These are phyloP conservation scores for Saccharomycopsis sp. DNA, from an alignment of 805 yeast species.

Conservation along the genomic window DNA sequence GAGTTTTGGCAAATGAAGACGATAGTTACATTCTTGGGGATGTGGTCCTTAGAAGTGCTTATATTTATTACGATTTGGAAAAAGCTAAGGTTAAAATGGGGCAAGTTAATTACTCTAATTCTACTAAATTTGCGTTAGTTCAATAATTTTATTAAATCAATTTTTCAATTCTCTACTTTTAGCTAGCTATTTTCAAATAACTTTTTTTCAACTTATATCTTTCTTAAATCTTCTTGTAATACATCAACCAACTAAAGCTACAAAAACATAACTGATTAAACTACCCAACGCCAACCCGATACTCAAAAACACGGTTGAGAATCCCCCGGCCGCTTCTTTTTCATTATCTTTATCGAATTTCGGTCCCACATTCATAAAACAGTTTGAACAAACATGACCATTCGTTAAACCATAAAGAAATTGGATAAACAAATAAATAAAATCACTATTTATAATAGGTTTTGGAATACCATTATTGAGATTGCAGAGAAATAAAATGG, in stretches of 20 bases:
- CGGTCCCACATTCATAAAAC: constrained; percentile 66
- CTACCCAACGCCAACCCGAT: constrained; percentile 76
- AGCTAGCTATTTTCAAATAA: too few relatives aligned
- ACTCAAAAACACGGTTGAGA: constrained; percentile 71
- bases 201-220: too few relatives aligned
- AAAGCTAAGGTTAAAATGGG: constrained; percentile 33
- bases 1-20: constrained; percentile 23
- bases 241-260: constrained; percentile 20
- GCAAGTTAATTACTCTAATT: constrained; percentile 30
- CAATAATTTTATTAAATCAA: too few relatives aligned
- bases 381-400: constrained; percentile 74
- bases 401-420: constrained; percentile 76
- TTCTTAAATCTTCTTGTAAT: too few relatives aligned
- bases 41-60: constrained; percentile 39
- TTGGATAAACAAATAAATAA: constrained; percentile 59
- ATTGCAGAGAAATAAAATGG: constrained; percentile 63
- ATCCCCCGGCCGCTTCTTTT: constrained; percentile 90
- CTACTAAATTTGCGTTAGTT: too few relatives aligned
- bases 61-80: constrained; percentile 45
- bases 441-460: constrained; percentile 40
- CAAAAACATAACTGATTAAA: constrained; percentile 59
- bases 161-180: too few relatives aligned
- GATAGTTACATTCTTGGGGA: constrained; percentile 37
- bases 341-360: constrained; percentile 52
- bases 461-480: constrained; percentile 23